Evolutionary conservation across 306 rosid genomes (phyloP).

Genomic region (Quillaja saponaria): DNA sequence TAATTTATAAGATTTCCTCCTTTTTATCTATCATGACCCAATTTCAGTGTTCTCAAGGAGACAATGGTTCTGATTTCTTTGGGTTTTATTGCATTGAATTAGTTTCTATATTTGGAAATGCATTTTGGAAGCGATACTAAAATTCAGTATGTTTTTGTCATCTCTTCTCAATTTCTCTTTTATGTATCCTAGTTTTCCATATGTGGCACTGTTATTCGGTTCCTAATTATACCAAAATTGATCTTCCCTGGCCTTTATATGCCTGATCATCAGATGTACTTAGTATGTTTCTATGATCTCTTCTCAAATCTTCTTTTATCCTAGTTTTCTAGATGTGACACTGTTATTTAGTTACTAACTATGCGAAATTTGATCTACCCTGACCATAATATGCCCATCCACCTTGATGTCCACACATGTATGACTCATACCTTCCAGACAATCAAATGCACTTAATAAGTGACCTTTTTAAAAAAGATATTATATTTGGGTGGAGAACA

Average conservation of each 20-base stretch:
- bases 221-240: not conserved
- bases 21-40: not conserved
- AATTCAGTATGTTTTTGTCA: not conserved
- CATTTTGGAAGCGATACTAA: not conserved
- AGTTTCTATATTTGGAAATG: conserved; percentile 1
- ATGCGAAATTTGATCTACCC: not conserved
- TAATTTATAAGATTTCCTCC: no score
- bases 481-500: no score
- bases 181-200: not conserved
- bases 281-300: not conserved
- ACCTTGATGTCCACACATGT: no score
- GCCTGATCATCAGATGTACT: no score
- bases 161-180: conserved; percentile 1
- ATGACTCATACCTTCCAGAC: no score
- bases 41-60: conserved; percentile 10
- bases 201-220: not conserved
- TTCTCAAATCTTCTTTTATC: not conserved
- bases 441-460: no score
- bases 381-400: not conserved
- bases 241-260: conserved; percentile 8
- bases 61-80: not conserved
- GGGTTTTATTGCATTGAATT: not conserved
- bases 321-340: not conserved
- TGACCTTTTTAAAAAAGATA: no score
- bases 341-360: not conserved